Evolutionary conservation across 129 eudicot species (phyloP).

Genomic region (Chrysanthemum makinoi): DNA sequence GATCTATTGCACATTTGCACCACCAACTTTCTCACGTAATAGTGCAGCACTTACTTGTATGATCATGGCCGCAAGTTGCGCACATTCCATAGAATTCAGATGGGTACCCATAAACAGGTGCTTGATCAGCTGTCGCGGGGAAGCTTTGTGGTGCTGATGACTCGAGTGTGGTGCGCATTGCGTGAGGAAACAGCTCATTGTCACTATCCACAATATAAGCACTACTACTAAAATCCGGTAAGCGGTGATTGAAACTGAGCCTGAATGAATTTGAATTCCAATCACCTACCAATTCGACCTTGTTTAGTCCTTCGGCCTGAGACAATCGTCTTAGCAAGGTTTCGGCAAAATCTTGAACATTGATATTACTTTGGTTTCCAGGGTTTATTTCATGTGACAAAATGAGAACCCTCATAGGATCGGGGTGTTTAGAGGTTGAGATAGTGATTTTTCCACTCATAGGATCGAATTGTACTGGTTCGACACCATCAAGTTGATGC

Average conservation of each 20-base stretch:
- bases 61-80: slow-evolving; percentile 15
- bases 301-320: slow-evolving; percentile 16
- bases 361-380: slow-evolving; percentile 10
- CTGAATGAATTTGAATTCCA: slow-evolving; percentile 19
- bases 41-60: slow-evolving; percentile 11
- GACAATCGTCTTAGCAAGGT: slow-evolving; percentile 17
- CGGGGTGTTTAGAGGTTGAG: slow-evolving; percentile 15
- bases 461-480: slow-evolving; percentile 8
- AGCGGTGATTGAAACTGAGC: slow-evolving; percentile 3
- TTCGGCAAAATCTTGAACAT: slow-evolving; percentile 13
- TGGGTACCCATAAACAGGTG: slow-evolving; percentile 19
- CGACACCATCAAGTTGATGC: slow-evolving; percentile 22
- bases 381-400: slow-evolving; percentile 17
- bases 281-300: slow-evolving; percentile 17
- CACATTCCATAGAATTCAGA: background rate
- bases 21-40: slow-evolving; percentile 16
- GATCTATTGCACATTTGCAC: background rate
- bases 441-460: slow-evolving; percentile 5
- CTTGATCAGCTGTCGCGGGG: background rate
- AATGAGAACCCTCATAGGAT: no score
- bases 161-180: background rate
- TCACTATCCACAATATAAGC: slow-evolving; percentile 5
- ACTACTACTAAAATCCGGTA: background rate
- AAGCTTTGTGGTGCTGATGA: slow-evolving; percentile 6
- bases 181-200: background rate